Conservation (phyloP, 106 monocot genomes). For the Allium sativum region DNA sequence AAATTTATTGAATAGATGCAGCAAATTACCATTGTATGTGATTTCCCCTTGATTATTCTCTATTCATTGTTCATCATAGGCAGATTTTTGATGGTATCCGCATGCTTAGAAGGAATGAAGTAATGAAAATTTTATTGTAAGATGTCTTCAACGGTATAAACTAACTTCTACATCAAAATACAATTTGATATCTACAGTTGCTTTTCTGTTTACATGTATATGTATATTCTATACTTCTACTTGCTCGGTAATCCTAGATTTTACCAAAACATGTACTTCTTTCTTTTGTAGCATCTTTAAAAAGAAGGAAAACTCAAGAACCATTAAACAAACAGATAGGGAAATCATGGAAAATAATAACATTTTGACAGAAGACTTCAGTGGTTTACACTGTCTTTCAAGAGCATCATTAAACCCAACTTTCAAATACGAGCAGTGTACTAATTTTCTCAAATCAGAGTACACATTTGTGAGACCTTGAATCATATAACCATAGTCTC, state of each 20-base stretch:
- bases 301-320: background rate
- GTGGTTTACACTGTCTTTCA: background rate
- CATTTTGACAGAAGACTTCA: background rate
- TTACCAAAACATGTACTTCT: background rate
- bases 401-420: background rate
- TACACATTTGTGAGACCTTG: background rate
- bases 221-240: too few relatives aligned
- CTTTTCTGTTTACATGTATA: too few relatives aligned
- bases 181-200: too few relatives aligned
- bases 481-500: background rate
- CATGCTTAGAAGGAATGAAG: too few relatives aligned
- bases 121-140: too few relatives aligned
- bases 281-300: background rate
- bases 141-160: too few relatives aligned
- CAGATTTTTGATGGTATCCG: too few relatives aligned
- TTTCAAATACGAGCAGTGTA: background rate
- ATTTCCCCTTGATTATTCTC: too few relatives aligned
- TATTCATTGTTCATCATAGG: too few relatives aligned
- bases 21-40: too few relatives aligned
- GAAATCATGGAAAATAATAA: conserved; percentile 1
- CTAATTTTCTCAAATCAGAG: conserved; percentile 3
- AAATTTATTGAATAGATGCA: too few relatives aligned
- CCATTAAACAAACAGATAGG: background rate
- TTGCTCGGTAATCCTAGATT: background rate
- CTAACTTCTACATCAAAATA: too few relatives aligned